Conservation (phyloP, 192 early-diverging fungal genomes). For the Ambispora gerdemannii region DNA sequence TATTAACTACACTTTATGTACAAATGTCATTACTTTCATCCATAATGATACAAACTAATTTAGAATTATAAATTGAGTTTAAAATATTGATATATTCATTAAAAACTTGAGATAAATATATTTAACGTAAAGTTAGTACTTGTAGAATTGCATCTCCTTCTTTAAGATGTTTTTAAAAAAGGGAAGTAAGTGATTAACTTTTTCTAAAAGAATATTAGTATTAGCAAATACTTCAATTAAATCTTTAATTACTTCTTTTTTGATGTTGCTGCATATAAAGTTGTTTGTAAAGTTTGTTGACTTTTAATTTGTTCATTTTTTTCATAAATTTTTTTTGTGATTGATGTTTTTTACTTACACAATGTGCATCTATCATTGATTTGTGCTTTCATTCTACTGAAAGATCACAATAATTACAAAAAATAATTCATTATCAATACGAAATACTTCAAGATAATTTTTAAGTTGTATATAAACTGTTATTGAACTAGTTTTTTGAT, state of each 20-base stretch:
- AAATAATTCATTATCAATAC: neutral
- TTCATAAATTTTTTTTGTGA: neutral
- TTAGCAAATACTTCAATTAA: neutral
- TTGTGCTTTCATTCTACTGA: neutral
- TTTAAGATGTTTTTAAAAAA: slow-evolving; percentile 19
- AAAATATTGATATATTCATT: neutral
- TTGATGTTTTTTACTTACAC: neutral
- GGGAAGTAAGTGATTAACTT: slow-evolving; percentile 4
- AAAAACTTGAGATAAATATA: slow-evolving; percentile 4
- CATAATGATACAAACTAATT: neutral
- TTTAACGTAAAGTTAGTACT: neutral
- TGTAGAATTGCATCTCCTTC: neutral
- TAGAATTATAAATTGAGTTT: neutral
- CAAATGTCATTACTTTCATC: slow-evolving; percentile 4
- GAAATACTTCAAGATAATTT: neutral
- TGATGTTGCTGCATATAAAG: neutral
- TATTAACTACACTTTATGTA: slow-evolving; percentile 10
- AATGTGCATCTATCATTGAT: slow-evolving; percentile 1
- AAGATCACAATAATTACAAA: slow-evolving; percentile 14
- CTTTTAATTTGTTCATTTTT: neutral
- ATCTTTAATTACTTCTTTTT: slow-evolving; percentile 6
- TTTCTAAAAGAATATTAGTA: slow-evolving; percentile 12
- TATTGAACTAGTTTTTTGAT: no score
- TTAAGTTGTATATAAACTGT: no score
- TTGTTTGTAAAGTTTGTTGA: neutral